phyloP scores from a whole-genome alignment of 2,329 filamentous ascomycete species.

The Ambrosiella cleistominuta region DNA sequence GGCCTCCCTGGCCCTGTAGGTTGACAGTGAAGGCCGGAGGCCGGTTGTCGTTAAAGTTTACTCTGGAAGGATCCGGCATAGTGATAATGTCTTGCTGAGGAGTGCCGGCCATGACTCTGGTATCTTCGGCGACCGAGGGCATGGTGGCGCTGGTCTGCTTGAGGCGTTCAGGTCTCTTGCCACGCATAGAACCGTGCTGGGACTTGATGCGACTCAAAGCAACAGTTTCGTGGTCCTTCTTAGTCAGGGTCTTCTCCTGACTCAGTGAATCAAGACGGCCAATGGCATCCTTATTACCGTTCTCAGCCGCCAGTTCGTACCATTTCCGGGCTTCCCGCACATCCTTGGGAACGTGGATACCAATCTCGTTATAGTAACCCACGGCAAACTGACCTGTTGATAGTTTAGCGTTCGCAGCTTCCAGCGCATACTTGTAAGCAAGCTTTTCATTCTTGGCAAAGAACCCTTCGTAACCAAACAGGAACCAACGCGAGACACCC shows the following conservation, averaged over 20 bases:
- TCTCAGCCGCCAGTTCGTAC: conserved; percentile 78
- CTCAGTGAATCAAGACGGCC: conserved; percentile 69
- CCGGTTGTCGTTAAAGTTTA: conserved; percentile 17
- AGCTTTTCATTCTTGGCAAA: conserved; percentile 93
- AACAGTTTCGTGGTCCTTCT: conserved; percentile 81
- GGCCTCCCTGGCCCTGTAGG: conserved; percentile 21
- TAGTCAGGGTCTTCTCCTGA: conserved; percentile 67
- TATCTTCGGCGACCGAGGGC: conserved; percentile 31
- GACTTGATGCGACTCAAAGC: conserved; percentile 78
- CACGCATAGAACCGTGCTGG: conserved; percentile 52
- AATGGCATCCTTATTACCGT: conserved; percentile 79
- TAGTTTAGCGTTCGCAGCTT: conserved; percentile 65
- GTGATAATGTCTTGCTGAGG: conserved; percentile 11
- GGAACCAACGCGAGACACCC: conserved; percentile 95
- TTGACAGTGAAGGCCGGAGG: conserved; percentile 33
- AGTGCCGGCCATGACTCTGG: conserved; percentile 15
- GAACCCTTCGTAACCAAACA: conserved; percentile 81
- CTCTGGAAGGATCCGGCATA: conserved; percentile 24
- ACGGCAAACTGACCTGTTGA: conserved; percentile 89
- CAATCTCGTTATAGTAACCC: conserved; percentile 94
- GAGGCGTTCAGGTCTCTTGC: conserved; percentile 38
- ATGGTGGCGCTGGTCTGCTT: conserved; percentile 23
- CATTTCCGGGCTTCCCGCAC: conserved; percentile 67
- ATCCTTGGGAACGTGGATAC: conserved; percentile 75
- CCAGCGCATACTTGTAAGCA: conserved; percentile 76